phyloP scores from a whole-genome alignment of 306 rosid genomes.

The Cucurbita argyrosperma region DNA sequence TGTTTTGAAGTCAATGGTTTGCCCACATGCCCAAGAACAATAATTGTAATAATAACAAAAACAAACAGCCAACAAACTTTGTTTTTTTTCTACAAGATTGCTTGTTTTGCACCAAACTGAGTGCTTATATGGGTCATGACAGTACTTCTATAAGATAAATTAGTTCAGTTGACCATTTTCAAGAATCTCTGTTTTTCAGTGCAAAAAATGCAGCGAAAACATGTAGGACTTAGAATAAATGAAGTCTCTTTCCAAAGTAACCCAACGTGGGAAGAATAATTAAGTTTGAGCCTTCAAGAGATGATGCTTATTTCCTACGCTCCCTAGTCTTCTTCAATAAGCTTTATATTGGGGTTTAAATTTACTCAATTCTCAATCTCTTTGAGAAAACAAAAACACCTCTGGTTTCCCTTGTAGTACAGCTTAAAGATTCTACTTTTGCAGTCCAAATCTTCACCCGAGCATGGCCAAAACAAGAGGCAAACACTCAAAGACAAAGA shows the following conservation, averaged over 20 bases:
- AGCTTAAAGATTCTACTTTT: background rate
- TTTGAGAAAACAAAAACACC: background rate
- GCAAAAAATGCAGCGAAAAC: background rate
- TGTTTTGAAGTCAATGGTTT: too few relatives aligned
- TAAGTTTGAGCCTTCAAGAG: background rate
- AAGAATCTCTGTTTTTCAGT: background rate
- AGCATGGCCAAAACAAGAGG: background rate
- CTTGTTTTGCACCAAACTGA: too few relatives aligned
- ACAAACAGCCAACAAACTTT: too few relatives aligned
- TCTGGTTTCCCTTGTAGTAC: background rate
- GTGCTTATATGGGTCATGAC: background rate
- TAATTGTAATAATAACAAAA: too few relatives aligned
- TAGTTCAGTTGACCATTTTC: background rate
- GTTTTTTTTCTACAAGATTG: too few relatives aligned
- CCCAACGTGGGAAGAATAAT: background rate
- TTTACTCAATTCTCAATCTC: background rate
- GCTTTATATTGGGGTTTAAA: background rate
- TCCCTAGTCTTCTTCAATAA: background rate
- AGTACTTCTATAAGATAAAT: background rate
- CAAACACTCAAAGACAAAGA: background rate
- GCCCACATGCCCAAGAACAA: too few relatives aligned
- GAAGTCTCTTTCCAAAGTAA: background rate
- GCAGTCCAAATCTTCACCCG: background rate
- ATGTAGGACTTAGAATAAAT: background rate
- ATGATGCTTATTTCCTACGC: background rate